phyloP scores from a whole-genome alignment of 2,329 filamentous ascomycete species.

The Talaromyces sp. region DNA sequence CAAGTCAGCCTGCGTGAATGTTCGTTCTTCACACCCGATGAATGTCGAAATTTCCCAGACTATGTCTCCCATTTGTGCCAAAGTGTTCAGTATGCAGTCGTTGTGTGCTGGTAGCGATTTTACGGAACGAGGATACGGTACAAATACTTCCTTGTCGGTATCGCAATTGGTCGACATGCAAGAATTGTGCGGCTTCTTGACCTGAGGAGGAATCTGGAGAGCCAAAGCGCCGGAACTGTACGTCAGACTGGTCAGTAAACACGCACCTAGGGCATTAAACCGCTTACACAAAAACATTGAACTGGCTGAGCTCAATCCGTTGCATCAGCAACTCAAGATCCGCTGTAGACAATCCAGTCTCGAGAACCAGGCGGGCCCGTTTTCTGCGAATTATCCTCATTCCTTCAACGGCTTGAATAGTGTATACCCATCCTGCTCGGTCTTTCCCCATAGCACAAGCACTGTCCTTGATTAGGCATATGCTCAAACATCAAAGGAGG shows the following conservation, averaged over 20 bases:
- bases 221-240: conserved; percentile 12
- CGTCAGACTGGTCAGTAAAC: not conserved
- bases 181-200: conserved; percentile 20
- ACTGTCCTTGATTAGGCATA: conserved; percentile 9
- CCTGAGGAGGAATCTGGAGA: conserved; percentile 13
- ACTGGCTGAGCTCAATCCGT: conserved; percentile 23
- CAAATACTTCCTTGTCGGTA: conserved; percentile 25
- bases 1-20: conserved; percentile 19
- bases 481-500: not conserved
- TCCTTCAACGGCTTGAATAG: conserved; percentile 24
- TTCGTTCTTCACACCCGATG: conserved; percentile 20
- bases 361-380: conserved; percentile 22
- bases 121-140: conserved; percentile 27
- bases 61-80: conserved; percentile 28
- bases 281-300: conserved; percentile 16
- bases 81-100: conserved; percentile 28
- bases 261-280: not conserved
- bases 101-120: conserved; percentile 25
- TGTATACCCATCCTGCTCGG: conserved; percentile 31
- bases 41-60: conserved; percentile 22
- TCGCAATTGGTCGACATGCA: conserved; percentile 22
- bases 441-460: conserved; percentile 31
- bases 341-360: conserved; percentile 16
- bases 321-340: conserved; percentile 24
- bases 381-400: conserved; percentile 23